Evolutionary conservation across 2,329 filamentous ascomycete genomes (phyloP).

Genomic region (Gnomoniopsis sp.): DNA sequence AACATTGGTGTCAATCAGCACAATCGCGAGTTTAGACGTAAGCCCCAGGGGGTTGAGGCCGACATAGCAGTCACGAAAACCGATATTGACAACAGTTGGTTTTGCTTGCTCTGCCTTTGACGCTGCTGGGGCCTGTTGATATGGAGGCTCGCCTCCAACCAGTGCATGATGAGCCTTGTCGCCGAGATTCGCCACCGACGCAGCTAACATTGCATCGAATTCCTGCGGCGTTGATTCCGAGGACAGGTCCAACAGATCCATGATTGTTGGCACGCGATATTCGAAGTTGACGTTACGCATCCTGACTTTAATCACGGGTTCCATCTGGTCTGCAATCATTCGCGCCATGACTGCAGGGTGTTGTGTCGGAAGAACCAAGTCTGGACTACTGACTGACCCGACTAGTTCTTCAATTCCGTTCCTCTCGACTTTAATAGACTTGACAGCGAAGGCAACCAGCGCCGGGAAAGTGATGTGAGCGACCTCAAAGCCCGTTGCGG

Average conservation of each 20-base stretch:
- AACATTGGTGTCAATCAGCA: conserved; percentile 74
- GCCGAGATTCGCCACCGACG: conserved; percentile 74
- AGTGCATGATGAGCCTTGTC: conserved; percentile 57
- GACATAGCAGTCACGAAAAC: conserved; percentile 75
- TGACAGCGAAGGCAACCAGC: conserved; percentile 73
- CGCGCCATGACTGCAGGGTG: conserved; percentile 74
- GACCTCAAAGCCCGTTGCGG: conserved; percentile 62
- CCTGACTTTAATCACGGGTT: conserved; percentile 85
- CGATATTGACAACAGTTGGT: conserved; percentile 67
- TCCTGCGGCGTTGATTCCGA: conserved; percentile 68
- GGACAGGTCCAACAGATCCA: conserved; percentile 71
- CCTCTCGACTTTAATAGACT: conserved; percentile 57
- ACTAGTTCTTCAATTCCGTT: conserved; percentile 71
- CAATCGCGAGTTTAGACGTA: conserved; percentile 72
- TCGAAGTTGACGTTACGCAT: conserved; percentile 82
- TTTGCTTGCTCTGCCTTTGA: conserved; percentile 37
- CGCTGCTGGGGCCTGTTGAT: conserved; percentile 18
- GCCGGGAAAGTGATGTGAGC: conserved; percentile 84
- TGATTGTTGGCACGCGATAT: conserved; percentile 79
- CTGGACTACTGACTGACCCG: conserved; percentile 41
- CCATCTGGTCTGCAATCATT: conserved; percentile 90
- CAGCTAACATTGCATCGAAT: conserved; percentile 70
- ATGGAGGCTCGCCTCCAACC: conserved; percentile 25
- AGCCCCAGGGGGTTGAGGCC: conserved; percentile 79
- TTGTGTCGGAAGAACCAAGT: conserved; percentile 20